These are phyloP conservation scores for Plectosphaerella plurivora DNA, from an alignment of 2,329 filamentous ascomycete genomes.

Conservation along the genomic window DNA sequence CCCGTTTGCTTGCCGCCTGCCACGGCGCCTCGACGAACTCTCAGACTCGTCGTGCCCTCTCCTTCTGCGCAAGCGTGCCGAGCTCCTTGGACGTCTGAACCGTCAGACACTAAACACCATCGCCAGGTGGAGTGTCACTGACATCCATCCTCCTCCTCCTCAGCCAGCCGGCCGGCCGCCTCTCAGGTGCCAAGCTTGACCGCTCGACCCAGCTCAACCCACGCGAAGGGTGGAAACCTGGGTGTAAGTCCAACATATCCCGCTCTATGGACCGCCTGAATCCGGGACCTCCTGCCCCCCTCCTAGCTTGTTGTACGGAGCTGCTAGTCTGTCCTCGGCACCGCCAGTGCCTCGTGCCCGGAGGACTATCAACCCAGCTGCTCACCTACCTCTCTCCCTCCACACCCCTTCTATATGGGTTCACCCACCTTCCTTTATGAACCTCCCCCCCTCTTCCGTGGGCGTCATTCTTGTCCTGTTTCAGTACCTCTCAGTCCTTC, in stretches of 20 bases:
- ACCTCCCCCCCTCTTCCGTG: constrained; percentile 1
- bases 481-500: background rate
- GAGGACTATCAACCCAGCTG: no score
- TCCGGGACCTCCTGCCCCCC: background rate
- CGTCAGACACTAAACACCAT: no score
- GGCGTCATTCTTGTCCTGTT: constrained; percentile 7
- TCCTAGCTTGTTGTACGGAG: background rate
- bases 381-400: no score
- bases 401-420: no score
- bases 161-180: no score
- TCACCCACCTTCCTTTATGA: no score
- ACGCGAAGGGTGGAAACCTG: background rate
- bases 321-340: background rate
- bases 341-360: background rate
- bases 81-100: no score
- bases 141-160: no score
- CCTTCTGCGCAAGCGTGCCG: no score
- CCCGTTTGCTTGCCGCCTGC: background rate
- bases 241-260: background rate
- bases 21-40: background rate
- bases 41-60: background rate
- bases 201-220: background rate
- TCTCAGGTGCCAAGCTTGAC: no score
- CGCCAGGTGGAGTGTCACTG: no score
- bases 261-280: background rate